A percentile compares a stretch with the other conserved stretches of the same genome.
Conservation (phyloP, 2,329 filamentous ascomycete genomes). For the Tolypocladium sp. region DNA sequence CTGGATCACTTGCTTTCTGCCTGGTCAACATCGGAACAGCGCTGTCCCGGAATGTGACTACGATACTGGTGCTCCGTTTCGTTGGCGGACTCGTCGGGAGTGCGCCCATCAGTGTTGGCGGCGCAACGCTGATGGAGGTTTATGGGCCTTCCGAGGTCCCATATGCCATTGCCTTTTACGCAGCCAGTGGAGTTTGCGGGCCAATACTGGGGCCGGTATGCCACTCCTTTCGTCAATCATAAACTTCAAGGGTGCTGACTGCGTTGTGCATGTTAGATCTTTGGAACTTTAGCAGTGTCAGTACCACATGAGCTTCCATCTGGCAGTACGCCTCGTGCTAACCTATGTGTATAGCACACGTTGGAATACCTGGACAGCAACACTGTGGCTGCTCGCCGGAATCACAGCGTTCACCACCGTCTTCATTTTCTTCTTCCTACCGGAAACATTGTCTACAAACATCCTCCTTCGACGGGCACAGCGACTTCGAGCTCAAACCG, state of each 20-base stretch:
- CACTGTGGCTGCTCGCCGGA: background rate
- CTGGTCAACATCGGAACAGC: too few species aligned
- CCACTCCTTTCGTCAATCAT: too few species aligned
- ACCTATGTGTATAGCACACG: background rate
- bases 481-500: too few species aligned
- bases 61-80: too few species aligned
- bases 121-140: background rate
- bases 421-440: background rate
- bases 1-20: too few species aligned
- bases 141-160: background rate
- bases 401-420: background rate
- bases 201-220: background rate
- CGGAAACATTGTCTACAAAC: background rate
- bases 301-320: too few species aligned
- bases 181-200: background rate
- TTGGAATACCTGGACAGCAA: background rate
- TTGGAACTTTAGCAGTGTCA: too few species aligned
- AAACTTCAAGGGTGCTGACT: too few species aligned
- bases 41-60: too few species aligned
- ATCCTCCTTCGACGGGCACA: too few species aligned
- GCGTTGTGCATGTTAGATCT: background rate
- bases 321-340: too few species aligned
- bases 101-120: background rate
- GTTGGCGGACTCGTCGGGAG: background rate
- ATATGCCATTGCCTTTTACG: background rate